phyloP scores from a whole-genome alignment of 495 filamentous ascomycete species.

The Aspergillus olivimuriae region DNA sequence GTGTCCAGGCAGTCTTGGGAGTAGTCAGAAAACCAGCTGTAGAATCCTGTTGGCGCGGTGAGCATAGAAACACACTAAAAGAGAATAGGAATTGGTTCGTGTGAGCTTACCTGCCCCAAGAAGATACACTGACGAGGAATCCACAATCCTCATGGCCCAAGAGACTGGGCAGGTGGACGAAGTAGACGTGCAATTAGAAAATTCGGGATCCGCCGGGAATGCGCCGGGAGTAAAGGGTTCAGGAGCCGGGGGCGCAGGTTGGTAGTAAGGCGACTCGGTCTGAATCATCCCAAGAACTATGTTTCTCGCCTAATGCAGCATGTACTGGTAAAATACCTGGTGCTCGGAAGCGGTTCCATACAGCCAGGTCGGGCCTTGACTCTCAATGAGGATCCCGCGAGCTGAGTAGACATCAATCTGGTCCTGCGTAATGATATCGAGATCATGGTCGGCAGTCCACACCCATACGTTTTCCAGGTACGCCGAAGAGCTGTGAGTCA shows the following conservation, averaged over 20 bases:
- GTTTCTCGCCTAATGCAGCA: no score
- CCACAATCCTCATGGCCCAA: background rate
- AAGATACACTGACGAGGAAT: background rate
- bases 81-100: background rate
- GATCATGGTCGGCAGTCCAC: slow-evolving; percentile 63
- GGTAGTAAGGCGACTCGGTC: no score
- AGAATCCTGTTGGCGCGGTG: slow-evolving; percentile 27
- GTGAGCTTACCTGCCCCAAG: background rate
- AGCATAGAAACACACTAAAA: background rate
- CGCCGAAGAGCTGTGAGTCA: slow-evolving; percentile 40
- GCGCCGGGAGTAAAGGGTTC: no score
- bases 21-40: slow-evolving; percentile 58
- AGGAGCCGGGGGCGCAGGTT: no score
- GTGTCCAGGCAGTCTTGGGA: slow-evolving; percentile 21
- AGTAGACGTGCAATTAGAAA: background rate
- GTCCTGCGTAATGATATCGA: slow-evolving; percentile 46
- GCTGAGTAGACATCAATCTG: slow-evolving; percentile 59
- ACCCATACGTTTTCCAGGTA: slow-evolving; percentile 61
- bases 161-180: background rate
- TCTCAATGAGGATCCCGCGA: slow-evolving; percentile 55
- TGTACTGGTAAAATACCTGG: no score
- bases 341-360: no score
- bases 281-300: no score
- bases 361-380: no score
- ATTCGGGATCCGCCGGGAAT: background rate